Conservation (phyloP, 306 rosid species). For the Ziziphus jujuba region DNA sequence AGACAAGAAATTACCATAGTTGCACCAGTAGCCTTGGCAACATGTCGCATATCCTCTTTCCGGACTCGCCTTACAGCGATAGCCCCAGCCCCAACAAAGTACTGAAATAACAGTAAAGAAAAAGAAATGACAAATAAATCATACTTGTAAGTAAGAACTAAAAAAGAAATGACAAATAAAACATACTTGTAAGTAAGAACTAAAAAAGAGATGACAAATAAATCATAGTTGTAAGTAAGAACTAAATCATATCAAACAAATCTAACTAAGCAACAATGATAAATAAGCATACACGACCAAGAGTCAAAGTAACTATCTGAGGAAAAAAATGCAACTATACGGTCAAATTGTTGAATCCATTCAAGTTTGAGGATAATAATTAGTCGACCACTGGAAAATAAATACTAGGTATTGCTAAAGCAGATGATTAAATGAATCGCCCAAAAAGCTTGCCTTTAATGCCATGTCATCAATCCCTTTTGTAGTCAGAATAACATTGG, state of each 20-base stretch:
- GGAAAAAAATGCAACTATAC: too few relatives aligned
- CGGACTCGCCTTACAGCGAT: constrained; percentile 92
- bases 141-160: background rate
- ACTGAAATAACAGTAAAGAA: constrained; percentile 49
- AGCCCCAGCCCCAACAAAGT: constrained; percentile 97
- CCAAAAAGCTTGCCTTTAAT: constrained; percentile 59
- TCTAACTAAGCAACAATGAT: too few relatives aligned
- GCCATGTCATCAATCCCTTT: constrained; percentile 99
- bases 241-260: too few relatives aligned
- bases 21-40: constrained; percentile 98
- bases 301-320: too few relatives aligned
- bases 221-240: background rate
- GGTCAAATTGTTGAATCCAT: too few relatives aligned
- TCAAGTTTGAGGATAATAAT: background rate
- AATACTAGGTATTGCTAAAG: background rate
- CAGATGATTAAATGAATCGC: constrained; percentile 15
- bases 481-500: constrained; percentile 92
- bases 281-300: too few relatives aligned
- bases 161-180: too few relatives aligned
- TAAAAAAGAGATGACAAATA: too few relatives aligned
- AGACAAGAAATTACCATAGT: constrained; percentile 60
- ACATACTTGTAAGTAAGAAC: background rate
- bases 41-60: constrained; percentile 98
- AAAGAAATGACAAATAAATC: too few relatives aligned
- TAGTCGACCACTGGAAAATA: background rate